Evolutionary conservation across 495 filamentous ascomycete genomes (phyloP), one percentile per base, ranked within the genome.

Genomic region (Hypoxylon fragiforme): DNA sequence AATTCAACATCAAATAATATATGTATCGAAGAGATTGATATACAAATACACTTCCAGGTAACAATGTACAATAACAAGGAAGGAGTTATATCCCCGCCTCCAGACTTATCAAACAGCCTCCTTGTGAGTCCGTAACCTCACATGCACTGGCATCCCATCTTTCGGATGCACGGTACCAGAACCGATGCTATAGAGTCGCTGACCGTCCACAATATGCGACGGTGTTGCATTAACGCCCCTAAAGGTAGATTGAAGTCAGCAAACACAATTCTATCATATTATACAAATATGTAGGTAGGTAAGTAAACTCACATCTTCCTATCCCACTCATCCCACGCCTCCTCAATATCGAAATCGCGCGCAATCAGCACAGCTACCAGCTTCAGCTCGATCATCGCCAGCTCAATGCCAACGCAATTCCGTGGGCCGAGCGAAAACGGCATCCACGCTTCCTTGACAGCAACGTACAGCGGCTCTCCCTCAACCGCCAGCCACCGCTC

Each of bases 401-500:
- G 63, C 31, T 77, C 73, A 63, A 82, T 75, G 0, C 82, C 81
- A 16, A 84, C 77, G 55, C 81, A 84, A 14, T 67, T 71, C 3
- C 81, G 53, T 8, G 80, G 75, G 1, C 81, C 81, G 7, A 70
- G 61, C 37, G 78, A 77, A 49, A 84, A 84, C 13, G 77, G 74
- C n/a, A 72, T 61, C 71, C 71, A 84, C 0, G 77, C 73, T 48
- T 70, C 68, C 45, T 78, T 77, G 5, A 53, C 50, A 20, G 65
- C 53, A 14, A 56, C 44, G 34, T 72, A 57, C 20, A 74, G 54
- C 49, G 64, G 67, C 42, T 76, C 49, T 7, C 65, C 59, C 12
- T 68, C 65, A 9, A 44, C 50, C 3, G 60, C 62, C 6, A 73
- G 43, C 61, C 69, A 80, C 0, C 77, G 70, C 37, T 78, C 70